phyloP scores from a whole-genome alignment of 345 rosid genomes.

The Hibiscus syriacus region DNA sequence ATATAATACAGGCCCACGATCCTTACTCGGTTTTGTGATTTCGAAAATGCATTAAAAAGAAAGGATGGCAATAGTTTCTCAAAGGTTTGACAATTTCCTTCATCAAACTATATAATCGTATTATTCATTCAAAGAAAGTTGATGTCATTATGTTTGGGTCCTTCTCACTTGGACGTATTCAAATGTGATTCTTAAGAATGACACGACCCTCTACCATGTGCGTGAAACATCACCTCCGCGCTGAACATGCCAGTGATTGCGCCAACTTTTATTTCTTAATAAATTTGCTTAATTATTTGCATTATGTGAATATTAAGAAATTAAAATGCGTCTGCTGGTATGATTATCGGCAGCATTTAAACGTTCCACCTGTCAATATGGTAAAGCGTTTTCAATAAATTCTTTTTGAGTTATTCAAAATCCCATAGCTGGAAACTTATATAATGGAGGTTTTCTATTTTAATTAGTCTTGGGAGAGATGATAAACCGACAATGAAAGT shows the following conservation, averaged over 20 bases:
- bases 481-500: not conserved
- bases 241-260: not conserved
- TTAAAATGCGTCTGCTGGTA: not conserved
- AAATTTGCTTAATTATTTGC: too few species aligned
- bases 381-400: not conserved
- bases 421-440: not conserved
- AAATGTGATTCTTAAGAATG: not conserved
- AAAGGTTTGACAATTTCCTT: not conserved
- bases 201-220: not conserved
- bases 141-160: not conserved
- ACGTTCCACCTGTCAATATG: not conserved
- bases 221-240: not conserved
- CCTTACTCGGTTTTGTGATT: not conserved
- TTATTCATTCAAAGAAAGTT: not conserved
- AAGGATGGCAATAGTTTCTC: not conserved
- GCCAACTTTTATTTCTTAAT: not conserved
- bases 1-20: not conserved
- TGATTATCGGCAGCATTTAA: not conserved
- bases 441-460: not conserved
- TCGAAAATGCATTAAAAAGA: not conserved
- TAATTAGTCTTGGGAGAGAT: not conserved
- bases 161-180: not conserved
- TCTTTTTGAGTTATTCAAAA: not conserved
- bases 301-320: not conserved
- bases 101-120: not conserved